Conservation (phyloP, 2,329 filamentous ascomycete genomes). For the Fusarium denticulatum region DNA sequence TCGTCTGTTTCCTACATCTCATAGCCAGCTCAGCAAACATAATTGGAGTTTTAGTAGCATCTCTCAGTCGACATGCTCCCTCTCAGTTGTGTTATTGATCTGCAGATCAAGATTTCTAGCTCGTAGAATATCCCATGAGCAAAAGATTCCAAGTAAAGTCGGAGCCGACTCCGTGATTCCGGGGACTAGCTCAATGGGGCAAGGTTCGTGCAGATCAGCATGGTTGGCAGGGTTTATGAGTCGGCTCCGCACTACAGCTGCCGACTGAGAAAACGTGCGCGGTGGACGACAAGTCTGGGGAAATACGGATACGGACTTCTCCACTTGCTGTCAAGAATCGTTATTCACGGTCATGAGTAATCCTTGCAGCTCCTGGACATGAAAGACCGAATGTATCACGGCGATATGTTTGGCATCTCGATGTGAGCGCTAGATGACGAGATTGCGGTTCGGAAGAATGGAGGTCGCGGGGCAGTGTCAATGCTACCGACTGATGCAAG, state of each 20-base stretch:
- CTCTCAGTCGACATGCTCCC: fast-evolving
- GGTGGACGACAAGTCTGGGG: neutral
- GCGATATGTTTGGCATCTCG: too few species aligned
- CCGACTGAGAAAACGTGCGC: neutral
- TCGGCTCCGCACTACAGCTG: neutral
- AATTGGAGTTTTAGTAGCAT: too few species aligned
- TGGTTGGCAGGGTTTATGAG: neutral
- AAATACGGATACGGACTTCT: neutral
- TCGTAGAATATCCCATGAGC: neutral
- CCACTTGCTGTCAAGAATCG: neutral
- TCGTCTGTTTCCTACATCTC: too few species aligned
- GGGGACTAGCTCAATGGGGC: neutral
- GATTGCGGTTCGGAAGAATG: neutral
- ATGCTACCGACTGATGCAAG: fast-evolving
- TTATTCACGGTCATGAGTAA: neutral
- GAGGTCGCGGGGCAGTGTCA: fast-evolving
- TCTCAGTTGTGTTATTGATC: neutral
- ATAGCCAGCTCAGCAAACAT: too few species aligned
- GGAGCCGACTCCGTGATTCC: neutral
- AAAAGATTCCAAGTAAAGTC: neutral
- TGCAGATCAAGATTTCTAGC: neutral
- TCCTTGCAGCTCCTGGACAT: neutral
- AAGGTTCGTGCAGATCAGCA: neutral
- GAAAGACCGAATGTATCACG: too few species aligned
- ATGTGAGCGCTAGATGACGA: neutral